A percentile compares a stretch with the other conserved stretches of the same genome.
Conservation (phyloP, 139 green algal genomes). For the Mychonastes homosphaera region DNA sequence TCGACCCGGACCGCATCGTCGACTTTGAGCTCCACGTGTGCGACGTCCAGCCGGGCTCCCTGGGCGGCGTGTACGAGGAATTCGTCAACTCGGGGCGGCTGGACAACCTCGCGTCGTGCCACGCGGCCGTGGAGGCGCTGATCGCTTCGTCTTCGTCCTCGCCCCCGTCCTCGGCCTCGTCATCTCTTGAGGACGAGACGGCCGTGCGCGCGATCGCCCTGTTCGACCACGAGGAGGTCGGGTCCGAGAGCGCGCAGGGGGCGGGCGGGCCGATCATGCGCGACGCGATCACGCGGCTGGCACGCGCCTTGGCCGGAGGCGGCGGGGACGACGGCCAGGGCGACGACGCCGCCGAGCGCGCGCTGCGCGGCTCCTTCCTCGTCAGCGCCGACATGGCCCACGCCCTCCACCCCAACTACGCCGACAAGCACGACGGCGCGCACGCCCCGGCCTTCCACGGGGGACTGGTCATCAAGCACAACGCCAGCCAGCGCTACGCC, state of each 20-base stretch:
- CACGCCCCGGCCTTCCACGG: constrained; percentile 59
- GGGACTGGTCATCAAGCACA: constrained; percentile 89
- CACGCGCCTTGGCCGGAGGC: constrained; percentile 28
- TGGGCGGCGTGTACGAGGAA: constrained; percentile 65
- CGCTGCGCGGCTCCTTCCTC: constrained; percentile 51
- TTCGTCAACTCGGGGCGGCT: constrained; percentile 85
- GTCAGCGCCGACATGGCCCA: constrained; percentile 90
- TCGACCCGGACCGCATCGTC: constrained; percentile 55
- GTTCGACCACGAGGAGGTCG: constrained; percentile 96
- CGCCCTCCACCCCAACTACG: constrained; percentile 90
- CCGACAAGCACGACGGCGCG: constrained; percentile 56
- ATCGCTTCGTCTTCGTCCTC: background rate
- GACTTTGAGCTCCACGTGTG: constrained; percentile 95
- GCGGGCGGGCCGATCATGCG: constrained; percentile 80
- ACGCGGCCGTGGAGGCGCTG: constrained; percentile 46
- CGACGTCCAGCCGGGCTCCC: constrained; percentile 64
- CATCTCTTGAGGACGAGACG: constrained; percentile 32
- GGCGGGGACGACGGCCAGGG: constrained; percentile 1
- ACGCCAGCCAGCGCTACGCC: constrained; percentile 92
- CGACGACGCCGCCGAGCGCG: constrained; percentile 49
- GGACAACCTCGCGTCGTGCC: constrained; percentile 88
- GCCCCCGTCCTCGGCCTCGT: background rate
- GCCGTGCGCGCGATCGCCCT: constrained; percentile 71
- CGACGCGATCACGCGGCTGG: constrained; percentile 73
- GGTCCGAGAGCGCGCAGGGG: constrained; percentile 49